These are phyloP conservation scores for Sclerotinia trifoliorum DNA, from an alignment of 2,329 filamentous ascomycete genomes.

Conservation along the genomic window DNA sequence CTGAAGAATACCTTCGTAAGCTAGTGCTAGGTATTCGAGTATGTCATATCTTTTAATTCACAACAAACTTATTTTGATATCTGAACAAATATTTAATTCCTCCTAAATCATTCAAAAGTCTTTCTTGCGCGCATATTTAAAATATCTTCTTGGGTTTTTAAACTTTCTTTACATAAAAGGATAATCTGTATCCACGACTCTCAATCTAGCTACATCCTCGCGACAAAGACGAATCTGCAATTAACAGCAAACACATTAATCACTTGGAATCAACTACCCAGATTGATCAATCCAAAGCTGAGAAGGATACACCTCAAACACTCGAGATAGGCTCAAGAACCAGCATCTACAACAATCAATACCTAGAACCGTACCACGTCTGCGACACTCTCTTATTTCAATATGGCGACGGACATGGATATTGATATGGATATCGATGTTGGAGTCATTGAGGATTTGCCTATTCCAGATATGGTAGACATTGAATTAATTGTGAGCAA, in stretches of 20 bases:
- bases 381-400: conserved; percentile 13
- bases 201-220: neutral
- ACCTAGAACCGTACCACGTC: neutral
- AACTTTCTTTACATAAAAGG: neutral
- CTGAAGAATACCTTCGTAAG: neutral
- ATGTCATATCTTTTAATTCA: conserved; percentile 6
- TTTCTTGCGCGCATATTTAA: neutral
- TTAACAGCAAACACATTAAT: neutral
- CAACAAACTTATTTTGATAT: neutral
- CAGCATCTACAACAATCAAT: neutral
- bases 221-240: neutral
- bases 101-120: neutral
- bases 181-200: neutral
- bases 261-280: neutral
- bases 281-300: neutral
- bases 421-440: conserved; percentile 75
- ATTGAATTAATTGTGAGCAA: conserved; percentile 19
- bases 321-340: neutral
- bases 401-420: conserved; percentile 55
- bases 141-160: neutral
- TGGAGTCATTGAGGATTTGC: conserved; percentile 46
- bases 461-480: conserved; percentile 16
- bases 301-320: neutral
- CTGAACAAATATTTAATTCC: neutral
- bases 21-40: neutral